Evolutionary conservation across 106 monocot species (phyloP), one percentile per base, ranked within the genome.

Genomic region (Acorus gramineus): DNA sequence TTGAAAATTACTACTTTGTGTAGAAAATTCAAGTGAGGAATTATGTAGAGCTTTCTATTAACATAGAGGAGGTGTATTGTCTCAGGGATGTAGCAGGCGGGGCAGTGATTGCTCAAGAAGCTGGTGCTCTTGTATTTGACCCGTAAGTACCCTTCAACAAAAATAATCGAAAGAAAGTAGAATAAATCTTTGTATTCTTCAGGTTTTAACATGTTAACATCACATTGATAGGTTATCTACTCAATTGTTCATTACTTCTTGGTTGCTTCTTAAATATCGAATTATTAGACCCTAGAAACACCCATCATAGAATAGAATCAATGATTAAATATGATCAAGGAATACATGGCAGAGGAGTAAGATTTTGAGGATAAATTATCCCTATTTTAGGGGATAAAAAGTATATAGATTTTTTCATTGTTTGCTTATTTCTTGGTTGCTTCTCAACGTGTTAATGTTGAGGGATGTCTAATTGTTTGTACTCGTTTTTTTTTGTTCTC

Each of bases 51-150:
- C 47, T 46, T 14, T 42, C 42, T 50, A 3, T 63, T 59, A 12
- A 50, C 65, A 46, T 9, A 53, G 7, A 5, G 2, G 9, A 9
- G 55, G 2, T 44, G 4, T 58, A 8, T 1, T 61, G 43, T 12
- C 28, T 50, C 55, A 95, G 94, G 94, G 94, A 95, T 74, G 83
- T 95, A 47, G 94, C 90, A 0, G 94, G 69, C 56, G 94, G 90
- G 44, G 86, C 76, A 63, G 82, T 90, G 73, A 90, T 95, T 66
- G 73, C 90, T 76, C 77, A 70, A 58, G 94, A 95, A 80, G 90
- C 94, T 54, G 90, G 94, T 9, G 94, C 84, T 42, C 76, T 80
- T 55, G 86, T 95, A 8, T 94, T 94, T 63, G 94, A 94, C 61
- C 90, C 94, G 94, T 94, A 66, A 86, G 90, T 72, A 4, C 43